Base-by-base conservation (phyloP, 2,329 filamentous ascomycete genomes). In the Curvularia hawaiiensis region DNA sequence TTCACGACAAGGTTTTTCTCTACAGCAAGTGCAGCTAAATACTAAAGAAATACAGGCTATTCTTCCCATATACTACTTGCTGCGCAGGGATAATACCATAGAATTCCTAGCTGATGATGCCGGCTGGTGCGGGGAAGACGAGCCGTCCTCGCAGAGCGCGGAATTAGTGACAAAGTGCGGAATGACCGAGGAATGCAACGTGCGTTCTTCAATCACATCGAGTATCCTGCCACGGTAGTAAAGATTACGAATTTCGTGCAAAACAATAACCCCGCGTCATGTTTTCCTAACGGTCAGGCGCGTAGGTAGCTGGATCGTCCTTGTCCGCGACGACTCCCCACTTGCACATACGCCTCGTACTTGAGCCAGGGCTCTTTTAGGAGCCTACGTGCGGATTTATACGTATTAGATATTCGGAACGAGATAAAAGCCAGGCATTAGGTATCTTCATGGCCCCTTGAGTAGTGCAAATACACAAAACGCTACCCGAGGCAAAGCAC, bases 41-140 rank as follows among this genome's bases (percentile, higher is more conserved):
- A 7, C 11, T 28, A 4, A 20, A 24, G 2, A 7, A n/a, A 8
- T 9, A 5, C 16, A 18, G 4, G 22, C 26, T 38, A 3, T 5
- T 45, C 22, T 6, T 28, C 40, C 20, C 41, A 38, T 50, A 18
- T 52, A 35, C 31, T 16, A 16, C 31, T 44, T 12, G 10, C 31
- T 20, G n/a, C 20, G 7, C 12, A 57, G 30, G 18, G 31, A 20
- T 7, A 26, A 12, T 30, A 24, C 28, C 20, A 11, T n/a, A 31
- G 24, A 16, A 14, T 50, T 22, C 12, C 31, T 8, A n/a, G 6
- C 26, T 20, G 18, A 38, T 12, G 39, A 33, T 26, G n/a, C 30
- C 52, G 38, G 55, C 60, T 52, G 35, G 54, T 62, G 64, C 64
- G 64, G 61, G 61, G 64, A 61, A 64, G 40, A 39, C 20, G 10